phyloP scores from a whole-genome alignment of 805 yeast genomes.

The Metschnikowia cubensis region DNA sequence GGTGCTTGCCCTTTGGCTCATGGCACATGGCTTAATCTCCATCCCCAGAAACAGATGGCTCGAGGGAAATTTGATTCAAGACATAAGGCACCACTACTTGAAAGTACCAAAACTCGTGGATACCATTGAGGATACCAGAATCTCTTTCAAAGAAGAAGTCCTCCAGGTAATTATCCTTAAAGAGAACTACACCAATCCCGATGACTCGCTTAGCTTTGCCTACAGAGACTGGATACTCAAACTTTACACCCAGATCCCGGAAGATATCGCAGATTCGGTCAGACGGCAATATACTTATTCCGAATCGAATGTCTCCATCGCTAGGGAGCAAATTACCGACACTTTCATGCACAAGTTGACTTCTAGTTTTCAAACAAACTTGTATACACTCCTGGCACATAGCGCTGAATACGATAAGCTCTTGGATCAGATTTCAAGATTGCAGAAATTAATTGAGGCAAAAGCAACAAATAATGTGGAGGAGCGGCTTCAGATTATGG shows the following conservation, averaged over 20 bases:
- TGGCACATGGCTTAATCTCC: slow-evolving; percentile 76
- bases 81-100: slow-evolving; percentile 41
- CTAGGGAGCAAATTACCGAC: slow-evolving; percentile 34
- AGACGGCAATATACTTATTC: slow-evolving; percentile 28
- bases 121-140: slow-evolving; percentile 56
- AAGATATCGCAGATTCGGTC: slow-evolving; percentile 29
- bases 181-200: slow-evolving; percentile 36
- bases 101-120: slow-evolving; percentile 59
- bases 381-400: slow-evolving; percentile 50
- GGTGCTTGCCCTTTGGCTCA: slow-evolving; percentile 71
- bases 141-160: slow-evolving; percentile 59
- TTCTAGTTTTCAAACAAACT: slow-evolving; percentile 47
- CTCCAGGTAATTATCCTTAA: slow-evolving; percentile 53
- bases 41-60: slow-evolving; percentile 53
- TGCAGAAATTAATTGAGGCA: slow-evolving; percentile 15
- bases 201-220: slow-evolving; percentile 28
- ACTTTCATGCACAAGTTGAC: slow-evolving; percentile 50
- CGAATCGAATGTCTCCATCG: slow-evolving; percentile 16
- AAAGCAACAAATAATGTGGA: slow-evolving; percentile 15
- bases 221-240: slow-evolving; percentile 64
- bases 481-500: slow-evolving; percentile 14
- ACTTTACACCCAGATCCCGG: slow-evolving; percentile 45
- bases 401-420: slow-evolving; percentile 54
- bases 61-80: slow-evolving; percentile 27
- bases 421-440: slow-evolving; percentile 37